Percentiles rank a stretch among this genome's conserved stretches.
phyloP scores from a whole-genome alignment of 2,329 filamentous ascomycete species.

The Ophiostoma sp. region DNA sequence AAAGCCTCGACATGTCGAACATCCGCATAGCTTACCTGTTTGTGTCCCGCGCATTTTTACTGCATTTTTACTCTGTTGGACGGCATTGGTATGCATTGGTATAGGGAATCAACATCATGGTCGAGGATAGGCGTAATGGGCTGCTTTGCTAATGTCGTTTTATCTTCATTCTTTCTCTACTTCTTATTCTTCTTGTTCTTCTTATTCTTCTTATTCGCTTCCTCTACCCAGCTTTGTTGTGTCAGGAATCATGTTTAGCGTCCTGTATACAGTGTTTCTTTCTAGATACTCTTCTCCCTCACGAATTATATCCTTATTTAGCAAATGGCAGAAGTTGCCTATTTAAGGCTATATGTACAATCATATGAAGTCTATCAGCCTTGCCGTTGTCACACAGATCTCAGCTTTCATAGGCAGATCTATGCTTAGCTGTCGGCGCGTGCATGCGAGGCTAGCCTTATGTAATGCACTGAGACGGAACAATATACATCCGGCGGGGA shows the following conservation, averaged over 20 bases:
- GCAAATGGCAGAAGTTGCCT: too few species aligned
- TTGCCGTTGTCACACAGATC: neutral
- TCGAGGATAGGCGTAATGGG: neutral
- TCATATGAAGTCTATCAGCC: neutral
- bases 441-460: neutral
- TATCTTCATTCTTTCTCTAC: neutral
- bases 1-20: too few species aligned
- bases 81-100: neutral
- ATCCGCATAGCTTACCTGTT: neutral
- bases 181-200: neutral
- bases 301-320: neutral
- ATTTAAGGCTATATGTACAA: neutral
- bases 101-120: neutral
- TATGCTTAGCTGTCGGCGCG: neutral
- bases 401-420: neutral
- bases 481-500: slow-evolving; percentile 23
- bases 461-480: slow-evolving; percentile 16
- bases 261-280: neutral
- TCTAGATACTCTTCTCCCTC: neutral
- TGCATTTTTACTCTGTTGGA: neutral
- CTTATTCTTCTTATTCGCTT: neutral
- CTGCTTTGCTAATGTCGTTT: neutral
- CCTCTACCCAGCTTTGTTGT: neutral
- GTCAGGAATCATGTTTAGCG: neutral
- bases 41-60: neutral